Evolutionary conservation across 352 stramenopile genomes (phyloP).

Genomic region (Phytophthora lateralis): DNA sequence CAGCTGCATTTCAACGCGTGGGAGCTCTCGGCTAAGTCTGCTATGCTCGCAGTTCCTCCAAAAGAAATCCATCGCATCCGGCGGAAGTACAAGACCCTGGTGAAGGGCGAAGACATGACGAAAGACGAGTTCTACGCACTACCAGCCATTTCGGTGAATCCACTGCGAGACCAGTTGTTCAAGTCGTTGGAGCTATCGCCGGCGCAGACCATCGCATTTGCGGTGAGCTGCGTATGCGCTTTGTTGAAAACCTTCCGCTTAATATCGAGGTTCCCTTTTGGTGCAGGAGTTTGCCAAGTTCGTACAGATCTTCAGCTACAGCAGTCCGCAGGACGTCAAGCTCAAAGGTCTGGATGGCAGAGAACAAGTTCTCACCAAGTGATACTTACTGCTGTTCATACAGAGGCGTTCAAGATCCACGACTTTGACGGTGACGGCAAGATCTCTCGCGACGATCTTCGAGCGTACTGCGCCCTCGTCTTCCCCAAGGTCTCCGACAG

Average conservation of each 20-base stretch:
- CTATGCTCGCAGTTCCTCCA: constrained; percentile 38
- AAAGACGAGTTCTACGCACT: constrained; percentile 62
- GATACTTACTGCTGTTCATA: constrained; percentile 3
- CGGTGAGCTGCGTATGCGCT: constrained; percentile 15
- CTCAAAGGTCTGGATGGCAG: constrained; percentile 38
- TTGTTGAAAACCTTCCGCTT: not conserved
- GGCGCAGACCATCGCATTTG: constrained; percentile 41
- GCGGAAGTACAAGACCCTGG: constrained; percentile 42
- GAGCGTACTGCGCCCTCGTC: constrained; percentile 49
- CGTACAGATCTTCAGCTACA: constrained; percentile 60
- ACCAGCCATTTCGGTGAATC: constrained; percentile 45
- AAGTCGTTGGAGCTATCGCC: constrained; percentile 47
- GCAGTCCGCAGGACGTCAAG: constrained; percentile 56
- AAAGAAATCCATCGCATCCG: constrained; percentile 65
- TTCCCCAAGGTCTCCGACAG: constrained; percentile 40
- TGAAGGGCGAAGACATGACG: constrained; percentile 53
- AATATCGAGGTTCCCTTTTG: constrained; percentile 1
- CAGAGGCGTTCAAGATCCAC: constrained; percentile 73
- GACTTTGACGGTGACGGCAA: constrained; percentile 77
- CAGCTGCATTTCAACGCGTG: not conserved
- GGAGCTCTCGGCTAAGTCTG: constrained; percentile 9
- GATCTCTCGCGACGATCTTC: constrained; percentile 62
- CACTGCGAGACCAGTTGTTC: constrained; percentile 53
- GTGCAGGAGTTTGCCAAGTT: constrained; percentile 64
- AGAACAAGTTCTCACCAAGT: not conserved